phyloP scores from a whole-genome alignment of 2,329 filamentous ascomycete genomes.

The Aspergillus alliaceus region DNA sequence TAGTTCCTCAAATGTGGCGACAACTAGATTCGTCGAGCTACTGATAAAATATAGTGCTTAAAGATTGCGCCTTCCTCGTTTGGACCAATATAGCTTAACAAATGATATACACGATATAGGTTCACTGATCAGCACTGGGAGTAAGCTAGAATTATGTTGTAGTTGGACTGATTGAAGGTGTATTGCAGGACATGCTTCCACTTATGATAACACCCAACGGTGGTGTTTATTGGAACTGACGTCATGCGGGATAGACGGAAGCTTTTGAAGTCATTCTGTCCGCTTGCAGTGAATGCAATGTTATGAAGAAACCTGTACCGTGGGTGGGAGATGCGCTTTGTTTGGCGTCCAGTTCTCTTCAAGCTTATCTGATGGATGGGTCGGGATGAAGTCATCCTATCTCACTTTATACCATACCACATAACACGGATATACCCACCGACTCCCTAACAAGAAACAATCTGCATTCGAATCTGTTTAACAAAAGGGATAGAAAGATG shows the following conservation, averaged over 20 bases:
- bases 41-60: neutral
- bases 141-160: neutral
- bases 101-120: neutral
- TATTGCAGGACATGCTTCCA: slow-evolving; percentile 15
- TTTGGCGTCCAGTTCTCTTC: too few species aligned
- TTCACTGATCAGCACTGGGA: neutral
- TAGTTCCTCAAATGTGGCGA: neutral
- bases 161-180: neutral
- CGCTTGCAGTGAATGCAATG: slow-evolving; percentile 16
- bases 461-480: too few species aligned
- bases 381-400: too few species aligned
- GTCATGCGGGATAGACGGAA: slow-evolving; percentile 31
- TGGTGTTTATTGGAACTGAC: slow-evolving; percentile 19
- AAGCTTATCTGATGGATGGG: too few species aligned
- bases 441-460: too few species aligned
- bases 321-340: too few species aligned
- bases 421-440: too few species aligned
- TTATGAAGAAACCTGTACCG: neutral
- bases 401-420: too few species aligned
- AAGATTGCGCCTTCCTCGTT: neutral
- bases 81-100: neutral
- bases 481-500: too few species aligned
- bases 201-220: neutral
- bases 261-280: slow-evolving; percentile 26
- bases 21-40: neutral